phyloP scores from a whole-genome alignment of 441 rosid genomes.

The Arabidopsis hybrid region DNA sequence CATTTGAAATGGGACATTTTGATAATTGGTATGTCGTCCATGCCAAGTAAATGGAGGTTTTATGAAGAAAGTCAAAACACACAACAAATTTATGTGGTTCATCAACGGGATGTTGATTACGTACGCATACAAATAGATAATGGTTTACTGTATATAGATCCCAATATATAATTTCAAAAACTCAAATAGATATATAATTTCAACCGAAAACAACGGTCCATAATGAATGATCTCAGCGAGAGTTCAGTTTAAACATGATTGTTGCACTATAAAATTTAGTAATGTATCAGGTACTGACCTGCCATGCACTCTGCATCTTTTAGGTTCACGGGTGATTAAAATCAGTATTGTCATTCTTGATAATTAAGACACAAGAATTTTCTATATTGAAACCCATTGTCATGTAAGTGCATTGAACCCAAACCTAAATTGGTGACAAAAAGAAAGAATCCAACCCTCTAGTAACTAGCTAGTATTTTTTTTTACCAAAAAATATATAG shows the following conservation, averaged over 20 bases:
- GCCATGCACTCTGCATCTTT: constrained; percentile 24
- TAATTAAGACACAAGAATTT: background rate
- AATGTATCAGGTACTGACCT: constrained; percentile 14
- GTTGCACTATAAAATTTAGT: too few species aligned
- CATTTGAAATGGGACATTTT: constrained; percentile 20
- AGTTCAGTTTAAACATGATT: too few species aligned
- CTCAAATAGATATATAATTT: too few species aligned
- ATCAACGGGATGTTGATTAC: background rate
- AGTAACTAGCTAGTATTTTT: constrained; percentile 26
- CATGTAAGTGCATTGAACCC: constrained; percentile 43
- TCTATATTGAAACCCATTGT: constrained; percentile 23
- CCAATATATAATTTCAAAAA: background rate
- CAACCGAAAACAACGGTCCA: background rate
- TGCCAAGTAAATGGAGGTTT: background rate
- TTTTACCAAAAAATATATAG: constrained; percentile 1
- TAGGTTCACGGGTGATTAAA: constrained; percentile 18
- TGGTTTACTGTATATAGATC: background rate
- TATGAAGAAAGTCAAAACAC: too few species aligned
- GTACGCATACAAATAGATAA: background rate
- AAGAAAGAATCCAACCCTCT: constrained; percentile 22
- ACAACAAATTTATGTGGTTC: background rate
- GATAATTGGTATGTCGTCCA: background rate
- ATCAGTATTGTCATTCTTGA: constrained; percentile 10
- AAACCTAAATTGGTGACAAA: constrained; percentile 22
- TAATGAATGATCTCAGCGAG: background rate